A percentile compares a stretch with the other conserved stretches of the same genome.
phyloP scores from a whole-genome alignment of 495 filamentous ascomycete genomes.

The Hypoxylon lienhwacheense region DNA sequence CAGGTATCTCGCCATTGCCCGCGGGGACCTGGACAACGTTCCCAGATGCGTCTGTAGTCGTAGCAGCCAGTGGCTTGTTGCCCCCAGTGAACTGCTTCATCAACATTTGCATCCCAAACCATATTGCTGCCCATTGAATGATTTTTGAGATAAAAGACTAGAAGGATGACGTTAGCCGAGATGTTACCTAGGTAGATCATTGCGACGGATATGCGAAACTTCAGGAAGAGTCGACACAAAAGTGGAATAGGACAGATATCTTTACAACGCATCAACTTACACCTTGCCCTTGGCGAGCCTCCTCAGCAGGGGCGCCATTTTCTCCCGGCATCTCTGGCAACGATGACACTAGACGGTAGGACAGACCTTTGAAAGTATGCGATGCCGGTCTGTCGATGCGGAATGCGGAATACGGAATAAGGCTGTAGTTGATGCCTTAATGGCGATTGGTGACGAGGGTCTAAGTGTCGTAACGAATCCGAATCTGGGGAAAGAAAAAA shows the following conservation, averaged over 20 bases:
- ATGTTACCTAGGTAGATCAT: neutral
- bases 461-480: conserved; percentile 9
- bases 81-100: conserved; percentile 51
- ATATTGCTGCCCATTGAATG: conserved; percentile 46
- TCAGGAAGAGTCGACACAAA: too few relatives aligned
- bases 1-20: conserved; percentile 57
- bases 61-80: conserved; percentile 51
- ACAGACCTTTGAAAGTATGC: conserved; percentile 5
- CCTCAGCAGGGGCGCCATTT: conserved; percentile 34
- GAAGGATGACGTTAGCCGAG: conserved; percentile 28
- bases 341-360: conserved; percentile 8
- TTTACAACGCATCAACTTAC: conserved; percentile 40
- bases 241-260: too few relatives aligned
- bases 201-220: neutral
- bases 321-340: conserved; percentile 42
- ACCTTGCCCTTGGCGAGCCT: conserved; percentile 42
- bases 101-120: conserved; percentile 50
- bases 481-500: conserved; percentile 16
- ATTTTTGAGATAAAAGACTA: conserved; percentile 45
- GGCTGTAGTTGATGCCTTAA: conserved; percentile 3
- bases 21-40: conserved; percentile 48
- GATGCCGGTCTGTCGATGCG: conserved; percentile 1
- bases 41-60: conserved; percentile 51
- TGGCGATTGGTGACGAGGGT: too few relatives aligned
- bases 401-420: too few relatives aligned